Evolutionary conservation across 192 early-diverging fungal genomes (phyloP).

Genomic region (Hyaloraphidium curvatum): DNA sequence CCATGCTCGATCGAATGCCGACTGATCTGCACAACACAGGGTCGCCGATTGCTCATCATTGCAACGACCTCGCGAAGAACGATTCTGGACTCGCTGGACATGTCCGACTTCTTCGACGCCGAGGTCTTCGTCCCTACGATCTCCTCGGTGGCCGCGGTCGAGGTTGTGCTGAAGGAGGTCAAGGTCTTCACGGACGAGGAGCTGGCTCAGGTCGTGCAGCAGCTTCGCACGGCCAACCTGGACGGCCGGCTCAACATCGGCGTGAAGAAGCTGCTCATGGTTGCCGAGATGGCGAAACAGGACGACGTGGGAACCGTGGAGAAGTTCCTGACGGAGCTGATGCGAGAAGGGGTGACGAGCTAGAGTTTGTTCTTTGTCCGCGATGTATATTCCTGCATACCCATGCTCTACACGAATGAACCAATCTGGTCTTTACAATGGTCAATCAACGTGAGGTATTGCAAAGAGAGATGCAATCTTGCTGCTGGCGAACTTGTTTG

Average conservation of each 20-base stretch:
- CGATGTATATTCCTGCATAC: too few species aligned
- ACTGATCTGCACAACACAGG: conserved; percentile 11
- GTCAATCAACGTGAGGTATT: too few species aligned
- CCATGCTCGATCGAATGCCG: not conserved
- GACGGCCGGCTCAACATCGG: conserved; percentile 49
- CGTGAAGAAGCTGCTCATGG: conserved; percentile 82
- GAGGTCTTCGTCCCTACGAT: conserved; percentile 67
- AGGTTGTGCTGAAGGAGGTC: conserved; percentile 47
- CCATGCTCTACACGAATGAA: too few species aligned
- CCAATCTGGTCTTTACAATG: too few species aligned
- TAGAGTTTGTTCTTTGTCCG: too few species aligned
- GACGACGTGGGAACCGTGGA: conserved; percentile 24
- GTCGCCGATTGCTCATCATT: conserved; percentile 67
- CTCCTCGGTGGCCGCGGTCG: conserved; percentile 42
- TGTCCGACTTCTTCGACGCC: conserved; percentile 66
- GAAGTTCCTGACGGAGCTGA: too few species aligned
- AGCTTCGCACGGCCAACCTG: conserved; percentile 28
- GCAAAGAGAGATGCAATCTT: too few species aligned
- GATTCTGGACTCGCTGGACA: conserved; percentile 71
- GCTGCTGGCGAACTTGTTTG: too few species aligned
- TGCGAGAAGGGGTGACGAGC: too few species aligned
- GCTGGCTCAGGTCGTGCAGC: conserved; percentile 25
- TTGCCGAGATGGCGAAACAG: conserved; percentile 79
- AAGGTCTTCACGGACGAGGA: conserved; percentile 52
- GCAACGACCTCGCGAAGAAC: conserved; percentile 66